A percentile compares a stretch with the other conserved stretches of the same genome.
These are phyloP conservation scores for Hibiscus syriacus DNA, from an alignment of 345 rosid species.

Conservation along the genomic window DNA sequence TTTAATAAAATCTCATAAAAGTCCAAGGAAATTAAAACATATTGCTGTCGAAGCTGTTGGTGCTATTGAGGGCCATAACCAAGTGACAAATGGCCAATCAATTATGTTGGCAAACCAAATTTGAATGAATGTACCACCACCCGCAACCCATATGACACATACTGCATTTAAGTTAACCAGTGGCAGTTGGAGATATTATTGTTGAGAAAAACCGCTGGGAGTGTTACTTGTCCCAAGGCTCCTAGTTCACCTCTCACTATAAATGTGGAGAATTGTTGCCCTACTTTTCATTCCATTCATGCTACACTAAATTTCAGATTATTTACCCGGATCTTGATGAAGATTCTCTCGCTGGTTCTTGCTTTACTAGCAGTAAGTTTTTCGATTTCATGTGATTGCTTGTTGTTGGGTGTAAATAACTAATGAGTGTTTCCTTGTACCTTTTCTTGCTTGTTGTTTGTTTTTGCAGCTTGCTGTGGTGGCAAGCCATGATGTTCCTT, in stretches of 20 bases:
- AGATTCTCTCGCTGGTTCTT: conserved; percentile 21
- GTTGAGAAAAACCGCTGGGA: too few relatives aligned
- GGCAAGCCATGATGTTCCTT: too few relatives aligned
- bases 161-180: conserved; percentile 24
- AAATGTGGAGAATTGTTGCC: conserved; percentile 10
- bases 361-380: conserved; percentile 26
- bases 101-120: neutral
- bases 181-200: conserved; percentile 32
- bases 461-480: too few relatives aligned
- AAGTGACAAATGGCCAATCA: neutral
- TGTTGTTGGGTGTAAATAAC: neutral
- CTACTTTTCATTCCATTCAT: conserved; percentile 11
- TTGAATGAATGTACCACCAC: neutral
- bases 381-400: neutral
- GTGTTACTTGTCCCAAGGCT: too few relatives aligned
- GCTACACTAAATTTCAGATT: neutral
- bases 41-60: neutral
- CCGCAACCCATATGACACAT: neutral
- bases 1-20: neutral
- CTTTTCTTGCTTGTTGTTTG: neutral
- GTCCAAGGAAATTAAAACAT: conserved; percentile 5
- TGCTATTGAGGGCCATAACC: neutral
- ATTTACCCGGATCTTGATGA: conserved; percentile 16
- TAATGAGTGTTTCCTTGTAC: neutral
- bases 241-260: too few relatives aligned